These are phyloP conservation scores for Camellia granthamiana DNA, from an alignment of 148 eudicot species.

Conservation along the genomic window DNA sequence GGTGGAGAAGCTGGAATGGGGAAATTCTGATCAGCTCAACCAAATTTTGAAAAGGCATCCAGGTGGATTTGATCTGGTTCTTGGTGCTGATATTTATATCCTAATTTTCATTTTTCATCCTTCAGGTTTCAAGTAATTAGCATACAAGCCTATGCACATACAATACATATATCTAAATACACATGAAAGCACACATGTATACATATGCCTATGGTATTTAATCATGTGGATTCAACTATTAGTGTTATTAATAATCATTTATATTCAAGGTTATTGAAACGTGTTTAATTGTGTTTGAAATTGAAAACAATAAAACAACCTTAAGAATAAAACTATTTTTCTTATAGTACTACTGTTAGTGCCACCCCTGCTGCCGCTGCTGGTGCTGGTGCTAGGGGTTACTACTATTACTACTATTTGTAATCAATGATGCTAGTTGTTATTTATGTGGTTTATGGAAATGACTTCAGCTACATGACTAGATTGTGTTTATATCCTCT, in stretches of 20 bases:
- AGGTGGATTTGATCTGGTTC: slow-evolving; percentile 81
- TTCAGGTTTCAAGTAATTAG: slow-evolving; percentile 3
- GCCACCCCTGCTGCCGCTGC: not conserved
- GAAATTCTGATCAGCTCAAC: slow-evolving; percentile 55
- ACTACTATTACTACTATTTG: not conserved
- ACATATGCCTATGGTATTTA: not conserved
- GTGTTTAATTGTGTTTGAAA: slow-evolving; percentile 6
- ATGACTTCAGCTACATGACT: not conserved
- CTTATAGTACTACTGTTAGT: not conserved
- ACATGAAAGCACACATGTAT: not conserved
- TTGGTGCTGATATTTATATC: slow-evolving; percentile 99
- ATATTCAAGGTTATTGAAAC: not conserved
- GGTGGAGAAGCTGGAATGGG: slow-evolving; percentile 91
- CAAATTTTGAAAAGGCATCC: slow-evolving; percentile 50
- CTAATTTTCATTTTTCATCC: slow-evolving; percentile 18
- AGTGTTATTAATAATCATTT: not conserved
- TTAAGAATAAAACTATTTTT: not conserved
- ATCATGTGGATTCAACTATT: slow-evolving; percentile 8
- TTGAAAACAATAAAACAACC: not conserved
- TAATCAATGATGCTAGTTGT: not conserved
- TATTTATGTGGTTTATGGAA: not conserved
- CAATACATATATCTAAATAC: not conserved
- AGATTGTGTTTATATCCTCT: not conserved
- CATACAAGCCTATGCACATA: not conserved
- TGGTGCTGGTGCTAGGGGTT: not conserved